phyloP scores from a whole-genome alignment of 306 rosid genomes.

The Medicago arabica region DNA sequence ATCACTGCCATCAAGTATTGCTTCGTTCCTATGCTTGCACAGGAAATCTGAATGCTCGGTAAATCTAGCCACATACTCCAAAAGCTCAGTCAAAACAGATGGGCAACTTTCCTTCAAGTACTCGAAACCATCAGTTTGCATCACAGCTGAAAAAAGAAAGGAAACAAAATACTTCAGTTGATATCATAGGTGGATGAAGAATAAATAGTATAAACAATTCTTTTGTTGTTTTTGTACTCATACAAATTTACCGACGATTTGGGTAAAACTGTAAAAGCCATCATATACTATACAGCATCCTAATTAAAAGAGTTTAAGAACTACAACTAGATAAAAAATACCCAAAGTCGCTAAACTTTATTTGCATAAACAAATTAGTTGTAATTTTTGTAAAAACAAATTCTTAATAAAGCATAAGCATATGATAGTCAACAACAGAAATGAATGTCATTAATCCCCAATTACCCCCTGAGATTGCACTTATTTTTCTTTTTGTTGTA shows the following conservation, averaged over 20 bases:
- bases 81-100: conserved; percentile 69
- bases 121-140: conserved; percentile 84
- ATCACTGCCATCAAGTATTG: conserved; percentile 71
- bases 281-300: not conserved
- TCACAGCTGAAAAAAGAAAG: conserved; percentile 70
- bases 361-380: not conserved
- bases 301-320: not conserved
- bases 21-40: conserved; percentile 65
- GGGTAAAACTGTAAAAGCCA: not conserved
- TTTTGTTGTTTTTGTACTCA: not conserved
- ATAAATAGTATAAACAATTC: not conserved
- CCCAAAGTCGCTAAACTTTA: conserved; percentile 13
- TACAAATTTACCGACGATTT: not conserved
- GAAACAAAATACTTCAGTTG: conserved; percentile 18
- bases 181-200: conserved; percentile 29
- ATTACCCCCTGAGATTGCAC: not conserved
- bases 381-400: not conserved
- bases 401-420: not conserved
- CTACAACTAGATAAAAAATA: not conserved
- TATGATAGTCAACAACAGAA: not conserved
- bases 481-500: not conserved
- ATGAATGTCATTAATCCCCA: conserved; percentile 1
- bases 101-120: conserved; percentile 85
- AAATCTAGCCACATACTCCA: conserved; percentile 79
- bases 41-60: conserved; percentile 61